Evolutionary conservation across 352 stramenopile species (phyloP).

Genomic region (Globisporangium viniferum): DNA sequence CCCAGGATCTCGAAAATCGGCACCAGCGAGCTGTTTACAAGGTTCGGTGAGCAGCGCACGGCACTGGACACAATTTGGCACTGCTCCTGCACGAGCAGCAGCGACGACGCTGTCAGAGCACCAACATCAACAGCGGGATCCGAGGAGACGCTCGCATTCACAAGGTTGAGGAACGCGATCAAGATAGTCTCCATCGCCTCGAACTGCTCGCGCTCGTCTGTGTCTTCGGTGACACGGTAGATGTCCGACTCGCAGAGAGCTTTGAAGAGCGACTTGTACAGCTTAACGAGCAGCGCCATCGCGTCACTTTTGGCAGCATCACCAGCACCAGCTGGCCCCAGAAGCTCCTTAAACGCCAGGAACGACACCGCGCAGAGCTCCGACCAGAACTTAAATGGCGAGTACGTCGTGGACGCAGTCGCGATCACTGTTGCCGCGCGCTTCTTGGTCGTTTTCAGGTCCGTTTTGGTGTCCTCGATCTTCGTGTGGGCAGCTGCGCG

Average conservation of each 20-base stretch:
- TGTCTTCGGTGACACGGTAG: slow-evolving; percentile 86
- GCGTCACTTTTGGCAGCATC: neutral
- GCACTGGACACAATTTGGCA: slow-evolving; percentile 59
- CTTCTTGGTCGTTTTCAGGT: slow-evolving; percentile 76
- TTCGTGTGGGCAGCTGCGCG: slow-evolving; percentile 57
- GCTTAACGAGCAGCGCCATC: slow-evolving; percentile 35
- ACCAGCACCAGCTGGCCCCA: too few species aligned
- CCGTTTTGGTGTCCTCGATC: slow-evolving; percentile 66
- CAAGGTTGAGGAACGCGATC: slow-evolving; percentile 38
- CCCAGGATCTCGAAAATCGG: slow-evolving; percentile 64
- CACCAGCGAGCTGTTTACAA: slow-evolving; percentile 61
- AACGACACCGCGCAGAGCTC: slow-evolving; percentile 70
- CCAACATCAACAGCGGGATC: neutral
- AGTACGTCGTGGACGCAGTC: slow-evolving; percentile 67
- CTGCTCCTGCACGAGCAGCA: slow-evolving; percentile 19
- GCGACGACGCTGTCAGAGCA: neutral
- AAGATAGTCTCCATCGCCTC: slow-evolving; percentile 76
- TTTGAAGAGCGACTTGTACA: slow-evolving; percentile 65
- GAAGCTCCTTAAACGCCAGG: slow-evolving; percentile 30
- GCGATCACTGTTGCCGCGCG: slow-evolving; percentile 73
- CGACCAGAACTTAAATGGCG: slow-evolving; percentile 86
- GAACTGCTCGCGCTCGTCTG: slow-evolving; percentile 75
- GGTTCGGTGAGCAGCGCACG: slow-evolving; percentile 72
- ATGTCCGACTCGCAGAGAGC: slow-evolving; percentile 67
- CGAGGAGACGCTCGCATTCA: slow-evolving; percentile 5